Conservation (phyloP, 2,329 filamentous ascomycete species). For the Pseudopyrenochaeta lycopersici region DNA sequence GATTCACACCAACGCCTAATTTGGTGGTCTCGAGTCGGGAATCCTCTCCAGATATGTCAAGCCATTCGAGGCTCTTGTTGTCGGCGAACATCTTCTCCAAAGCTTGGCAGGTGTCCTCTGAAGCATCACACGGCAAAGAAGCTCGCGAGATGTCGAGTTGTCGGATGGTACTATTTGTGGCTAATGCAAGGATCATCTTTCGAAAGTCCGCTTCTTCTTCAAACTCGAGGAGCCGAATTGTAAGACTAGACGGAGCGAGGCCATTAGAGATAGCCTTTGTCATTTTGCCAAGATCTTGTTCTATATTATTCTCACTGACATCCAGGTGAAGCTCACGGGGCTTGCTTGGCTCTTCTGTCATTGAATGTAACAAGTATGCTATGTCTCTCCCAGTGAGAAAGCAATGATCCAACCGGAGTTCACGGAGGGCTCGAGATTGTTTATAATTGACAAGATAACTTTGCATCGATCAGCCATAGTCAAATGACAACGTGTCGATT, state of each 20-base stretch:
- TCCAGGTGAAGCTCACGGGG: slow-evolving; percentile 70
- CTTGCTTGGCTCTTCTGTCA: slow-evolving; percentile 61
- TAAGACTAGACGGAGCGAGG: slow-evolving; percentile 69
- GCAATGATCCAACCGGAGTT: slow-evolving; percentile 73
- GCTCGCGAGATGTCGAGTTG: slow-evolving; percentile 75
- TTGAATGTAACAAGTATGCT: slow-evolving; percentile 70
- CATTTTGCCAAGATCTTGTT: slow-evolving; percentile 61
- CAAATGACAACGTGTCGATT: not conserved
- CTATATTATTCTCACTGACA: slow-evolving; percentile 70
- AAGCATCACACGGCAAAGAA: slow-evolving; percentile 74
- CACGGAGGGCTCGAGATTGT: slow-evolving; percentile 66
- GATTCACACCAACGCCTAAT: slow-evolving; percentile 73
- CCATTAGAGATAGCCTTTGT: slow-evolving; percentile 61
- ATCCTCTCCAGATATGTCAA: slow-evolving; percentile 76
- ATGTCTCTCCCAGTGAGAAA: slow-evolving; percentile 71
- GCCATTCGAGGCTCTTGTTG: slow-evolving; percentile 71
- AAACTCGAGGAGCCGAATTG: slow-evolving; percentile 75
- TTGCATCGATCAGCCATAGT: slow-evolving; percentile 42
- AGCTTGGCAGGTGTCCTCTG: slow-evolving; percentile 71
- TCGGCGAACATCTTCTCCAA: slow-evolving; percentile 71
- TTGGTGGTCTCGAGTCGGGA: slow-evolving; percentile 75
- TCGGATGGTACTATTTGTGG: slow-evolving; percentile 68
- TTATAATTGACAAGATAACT: slow-evolving; percentile 69
- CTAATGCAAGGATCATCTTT: slow-evolving; percentile 68
- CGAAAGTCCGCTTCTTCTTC: slow-evolving; percentile 71